A percentile compares a stretch with the other conserved stretches of the same genome.
Conservation (phyloP, 139 green algal species). For the Pedinophyceae sp. region DNA sequence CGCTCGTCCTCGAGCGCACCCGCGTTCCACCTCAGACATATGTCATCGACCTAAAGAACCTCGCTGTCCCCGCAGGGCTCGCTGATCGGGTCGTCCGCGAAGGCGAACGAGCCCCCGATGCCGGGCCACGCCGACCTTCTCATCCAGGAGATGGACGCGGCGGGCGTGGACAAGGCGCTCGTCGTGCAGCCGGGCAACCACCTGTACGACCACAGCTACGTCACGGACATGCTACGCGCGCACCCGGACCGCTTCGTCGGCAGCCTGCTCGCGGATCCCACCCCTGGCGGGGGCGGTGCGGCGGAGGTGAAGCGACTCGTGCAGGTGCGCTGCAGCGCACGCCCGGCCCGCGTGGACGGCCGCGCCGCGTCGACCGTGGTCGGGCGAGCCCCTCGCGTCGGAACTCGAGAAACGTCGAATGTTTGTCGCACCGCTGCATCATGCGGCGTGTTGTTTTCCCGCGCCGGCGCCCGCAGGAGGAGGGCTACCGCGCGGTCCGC, state of each 20-base stretch:
- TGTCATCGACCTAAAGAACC: too few species aligned
- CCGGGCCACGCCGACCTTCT: conserved; percentile 20
- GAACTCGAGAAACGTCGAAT: too few species aligned
- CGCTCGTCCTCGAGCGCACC: too few species aligned
- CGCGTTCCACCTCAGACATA: too few species aligned
- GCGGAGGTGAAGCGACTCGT: conserved; percentile 15
- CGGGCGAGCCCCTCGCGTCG: too few species aligned
- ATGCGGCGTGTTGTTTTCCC: too few species aligned
- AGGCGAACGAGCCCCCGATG: conserved; percentile 17
- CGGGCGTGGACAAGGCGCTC: conserved; percentile 25
- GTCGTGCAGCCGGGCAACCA: conserved; percentile 52
- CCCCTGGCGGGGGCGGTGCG: conserved; percentile 8
- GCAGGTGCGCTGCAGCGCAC: too few species aligned
- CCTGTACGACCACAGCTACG: conserved; percentile 45
- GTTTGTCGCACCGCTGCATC: too few species aligned
- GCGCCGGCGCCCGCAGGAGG: too few species aligned
- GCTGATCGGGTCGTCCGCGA: conserved; percentile 4
- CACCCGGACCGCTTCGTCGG: conserved; percentile 33
- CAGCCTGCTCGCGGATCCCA: conserved; percentile 43
- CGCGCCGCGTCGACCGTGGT: too few species aligned
- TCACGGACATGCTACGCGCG: conserved; percentile 16
- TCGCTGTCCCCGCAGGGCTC: too few species aligned
- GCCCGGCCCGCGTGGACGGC: too few species aligned
- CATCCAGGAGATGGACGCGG: conserved; percentile 18
- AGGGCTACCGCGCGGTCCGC: conserved; percentile 24